phyloP scores from a whole-genome alignment of 2,329 filamentous ascomycete genomes.

The Cercospora sojina region DNA sequence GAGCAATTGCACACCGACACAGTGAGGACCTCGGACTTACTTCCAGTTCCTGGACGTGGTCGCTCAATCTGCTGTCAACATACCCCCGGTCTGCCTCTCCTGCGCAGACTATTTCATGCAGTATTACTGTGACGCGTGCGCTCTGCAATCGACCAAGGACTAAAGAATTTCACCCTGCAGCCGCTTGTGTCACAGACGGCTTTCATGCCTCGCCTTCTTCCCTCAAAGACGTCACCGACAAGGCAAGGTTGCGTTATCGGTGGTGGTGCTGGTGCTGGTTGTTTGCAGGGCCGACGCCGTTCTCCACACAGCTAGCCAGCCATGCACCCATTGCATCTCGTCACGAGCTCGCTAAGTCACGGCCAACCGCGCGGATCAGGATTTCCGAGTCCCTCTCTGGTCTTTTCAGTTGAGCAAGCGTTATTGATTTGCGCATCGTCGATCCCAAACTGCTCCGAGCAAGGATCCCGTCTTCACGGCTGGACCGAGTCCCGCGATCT shows the following conservation, averaged over 20 bases:
- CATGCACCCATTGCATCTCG: not conserved
- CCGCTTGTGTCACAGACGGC: not conserved
- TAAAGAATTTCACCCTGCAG: not conserved
- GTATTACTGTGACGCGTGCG: conserved; percentile 2
- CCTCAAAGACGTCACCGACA: not conserved
- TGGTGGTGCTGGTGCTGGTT: not conserved
- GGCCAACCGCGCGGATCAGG: not conserved
- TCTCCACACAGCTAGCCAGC: not conserved
- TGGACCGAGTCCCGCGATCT: conserved; percentile 6
- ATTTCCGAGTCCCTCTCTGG: not conserved
- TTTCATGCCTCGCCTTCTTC: not conserved
- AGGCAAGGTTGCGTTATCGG: not conserved
- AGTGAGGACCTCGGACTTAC: not conserved
- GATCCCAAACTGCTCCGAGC: not conserved
- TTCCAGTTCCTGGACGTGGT: not conserved
- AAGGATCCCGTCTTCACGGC: conserved; percentile 1
- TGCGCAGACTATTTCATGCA: not conserved
- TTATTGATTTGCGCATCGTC: conserved; percentile 1
- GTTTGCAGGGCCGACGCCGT: not conserved
- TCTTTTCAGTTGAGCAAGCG: not conserved
- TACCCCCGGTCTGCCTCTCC: not conserved
- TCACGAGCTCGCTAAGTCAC: conserved; percentile 2
- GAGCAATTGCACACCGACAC: not conserved
- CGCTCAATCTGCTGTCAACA: not conserved
- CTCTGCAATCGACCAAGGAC: not conserved